Conservation (phyloP, 2,329 filamentous ascomycete species). For the Penicillium italicum region DNA sequence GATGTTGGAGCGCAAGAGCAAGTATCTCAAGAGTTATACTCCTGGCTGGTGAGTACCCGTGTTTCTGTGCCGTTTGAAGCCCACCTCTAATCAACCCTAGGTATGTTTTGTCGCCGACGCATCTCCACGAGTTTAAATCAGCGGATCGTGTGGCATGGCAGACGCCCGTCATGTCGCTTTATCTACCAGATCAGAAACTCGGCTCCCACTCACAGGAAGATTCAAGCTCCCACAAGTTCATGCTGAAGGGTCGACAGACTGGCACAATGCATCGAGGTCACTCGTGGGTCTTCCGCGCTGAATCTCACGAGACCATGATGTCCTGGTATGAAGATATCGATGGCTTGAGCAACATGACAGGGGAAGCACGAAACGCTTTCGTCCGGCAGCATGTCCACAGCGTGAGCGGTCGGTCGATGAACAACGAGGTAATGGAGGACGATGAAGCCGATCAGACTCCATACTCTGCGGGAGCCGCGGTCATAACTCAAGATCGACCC, state of each 20-base stretch:
- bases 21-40: conserved; percentile 96
- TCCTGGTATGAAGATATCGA: conserved; percentile 96
- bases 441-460: conserved; percentile 64
- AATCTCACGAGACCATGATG: conserved; percentile 87
- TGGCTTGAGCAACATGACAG: conserved; percentile 78
- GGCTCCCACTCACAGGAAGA: conserved; percentile 81
- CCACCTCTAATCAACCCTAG: conserved; percentile 44
- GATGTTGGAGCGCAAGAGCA: conserved; percentile 94
- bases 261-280: conserved; percentile 82
- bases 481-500: conserved; percentile 38
- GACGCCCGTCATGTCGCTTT: conserved; percentile 92
- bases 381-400: conserved; percentile 78
- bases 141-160: conserved; percentile 79
- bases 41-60: conserved; percentile 72
- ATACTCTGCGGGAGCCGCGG: conserved; percentile 56
- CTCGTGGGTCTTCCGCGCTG: conserved; percentile 65
- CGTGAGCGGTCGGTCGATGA: conserved; percentile 65
- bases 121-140: conserved; percentile 99
- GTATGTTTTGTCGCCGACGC: conserved; percentile 94
- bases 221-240: conserved; percentile 92
- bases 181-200: conserved; percentile 89
- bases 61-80: not conserved
- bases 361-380: conserved; percentile 83
- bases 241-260: conserved; percentile 92
- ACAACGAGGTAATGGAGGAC: conserved; percentile 75